Percentiles rank a stretch among this genome's conserved stretches.
phyloP scores from a whole-genome alignment of 2,329 filamentous ascomycete species.

The Verticillium albo-atrum region DNA sequence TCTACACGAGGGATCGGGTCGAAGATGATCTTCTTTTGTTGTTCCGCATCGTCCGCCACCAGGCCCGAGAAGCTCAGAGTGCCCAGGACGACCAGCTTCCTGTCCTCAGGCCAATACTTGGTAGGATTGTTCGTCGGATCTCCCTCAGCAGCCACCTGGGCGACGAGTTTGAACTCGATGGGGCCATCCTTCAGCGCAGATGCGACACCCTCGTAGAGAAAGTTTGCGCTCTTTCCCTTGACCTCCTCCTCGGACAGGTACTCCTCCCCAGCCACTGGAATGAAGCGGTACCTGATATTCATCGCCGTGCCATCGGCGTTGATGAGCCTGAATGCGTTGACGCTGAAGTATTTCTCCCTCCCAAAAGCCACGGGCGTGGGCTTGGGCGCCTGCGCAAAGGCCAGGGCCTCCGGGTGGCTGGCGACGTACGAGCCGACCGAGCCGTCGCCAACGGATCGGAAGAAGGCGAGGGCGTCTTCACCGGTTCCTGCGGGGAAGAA shows the following conservation, averaged over 20 bases:
- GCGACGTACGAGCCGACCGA: conserved; percentile 36
- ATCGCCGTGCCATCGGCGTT: conserved; percentile 33
- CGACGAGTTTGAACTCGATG: conserved; percentile 41
- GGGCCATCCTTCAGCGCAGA: conserved; percentile 27
- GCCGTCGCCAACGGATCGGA: conserved; percentile 33
- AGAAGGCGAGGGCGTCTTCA: conserved; percentile 45
- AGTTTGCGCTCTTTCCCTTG: conserved; percentile 31
- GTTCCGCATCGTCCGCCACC: conserved; percentile 31
- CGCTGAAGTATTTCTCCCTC: conserved; percentile 40
- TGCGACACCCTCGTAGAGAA: conserved; percentile 44
- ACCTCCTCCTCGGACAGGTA: conserved; percentile 31
- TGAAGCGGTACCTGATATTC: conserved; percentile 42
- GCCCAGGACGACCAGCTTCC: conserved; percentile 46
- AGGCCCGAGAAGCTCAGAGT: conserved; percentile 36
- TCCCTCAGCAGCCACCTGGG: conserved; percentile 34
- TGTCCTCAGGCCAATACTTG: conserved; percentile 44
- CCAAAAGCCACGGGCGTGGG: conserved; percentile 44
- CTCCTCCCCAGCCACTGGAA: conserved; percentile 37
- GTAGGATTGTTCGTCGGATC: conserved; percentile 21
- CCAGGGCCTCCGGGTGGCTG: conserved; percentile 38
- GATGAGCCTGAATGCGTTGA: conserved; percentile 45
- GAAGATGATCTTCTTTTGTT: conserved; percentile 48
- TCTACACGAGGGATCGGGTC: too few relatives aligned
- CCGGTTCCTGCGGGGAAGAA: conserved; percentile 47
- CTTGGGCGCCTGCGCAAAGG: conserved; percentile 45